Conservation (phyloP, 1,284 basidiomycete species). For the Naganishia sp. region DNA sequence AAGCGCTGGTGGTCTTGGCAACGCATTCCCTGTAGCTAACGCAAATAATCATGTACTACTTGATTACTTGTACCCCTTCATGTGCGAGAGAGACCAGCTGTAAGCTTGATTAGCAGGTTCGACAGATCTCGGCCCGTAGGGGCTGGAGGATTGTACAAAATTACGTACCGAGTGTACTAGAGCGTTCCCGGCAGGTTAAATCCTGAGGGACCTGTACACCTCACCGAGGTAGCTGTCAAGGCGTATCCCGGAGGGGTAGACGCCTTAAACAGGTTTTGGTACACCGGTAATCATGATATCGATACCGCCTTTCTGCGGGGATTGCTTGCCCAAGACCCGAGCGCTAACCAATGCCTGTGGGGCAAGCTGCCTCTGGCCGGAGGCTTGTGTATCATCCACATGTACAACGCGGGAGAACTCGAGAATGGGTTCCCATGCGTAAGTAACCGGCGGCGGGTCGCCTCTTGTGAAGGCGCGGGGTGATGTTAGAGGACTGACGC, state of each 20-base stretch:
- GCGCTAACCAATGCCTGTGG: neutral
- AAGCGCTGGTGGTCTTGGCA: neutral
- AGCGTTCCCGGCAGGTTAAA: neutral
- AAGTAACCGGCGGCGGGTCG: too few relatives aligned
- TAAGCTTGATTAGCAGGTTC: neutral
- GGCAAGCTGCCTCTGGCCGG: slow-evolving; percentile 1
- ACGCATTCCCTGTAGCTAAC: neutral
- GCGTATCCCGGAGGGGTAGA: neutral
- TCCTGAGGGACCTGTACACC: neutral
- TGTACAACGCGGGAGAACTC: neutral
- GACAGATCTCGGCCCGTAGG: neutral
- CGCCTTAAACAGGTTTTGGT: neutral
- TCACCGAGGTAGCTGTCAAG: neutral
- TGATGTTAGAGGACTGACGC: too few relatives aligned
- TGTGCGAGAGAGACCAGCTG: slow-evolving; percentile 2
- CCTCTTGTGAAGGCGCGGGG: too few relatives aligned
- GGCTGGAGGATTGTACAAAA: neutral
- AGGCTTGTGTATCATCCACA: neutral
- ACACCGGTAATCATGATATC: neutral
- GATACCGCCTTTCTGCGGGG: neutral
- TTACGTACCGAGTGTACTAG: neutral
- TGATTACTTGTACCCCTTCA: slow-evolving; percentile 7
- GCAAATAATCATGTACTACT: neutral
- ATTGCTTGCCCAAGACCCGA: neutral
- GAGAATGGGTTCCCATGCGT: too few relatives aligned